A percentile compares a stretch with the other conserved stretches of the same genome.
These are phyloP conservation scores for Coprinopsis cinerea DNA, from an alignment of 768 basidiomycete genomes.

Conservation along the genomic window DNA sequence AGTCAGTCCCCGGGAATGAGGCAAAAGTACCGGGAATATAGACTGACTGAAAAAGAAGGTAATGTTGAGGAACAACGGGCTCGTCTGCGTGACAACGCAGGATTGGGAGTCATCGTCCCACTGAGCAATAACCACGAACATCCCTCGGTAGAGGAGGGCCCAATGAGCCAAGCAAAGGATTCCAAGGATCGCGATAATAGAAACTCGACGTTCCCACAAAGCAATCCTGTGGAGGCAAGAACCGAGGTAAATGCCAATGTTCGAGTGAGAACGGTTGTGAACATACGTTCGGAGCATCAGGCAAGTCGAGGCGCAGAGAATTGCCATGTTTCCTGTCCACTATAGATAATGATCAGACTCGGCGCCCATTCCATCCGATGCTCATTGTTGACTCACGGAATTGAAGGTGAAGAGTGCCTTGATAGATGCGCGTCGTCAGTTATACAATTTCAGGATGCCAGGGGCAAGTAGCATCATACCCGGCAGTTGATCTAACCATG, in stretches of 20 bases:
- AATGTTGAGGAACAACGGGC: conserved; percentile 51
- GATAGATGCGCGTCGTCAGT: background rate
- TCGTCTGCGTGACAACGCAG: conserved; percentile 50
- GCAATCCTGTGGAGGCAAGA: conserved; percentile 42
- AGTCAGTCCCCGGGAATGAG: background rate
- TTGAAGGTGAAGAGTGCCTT: conserved; percentile 66
- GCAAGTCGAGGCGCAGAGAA: conserved; percentile 60
- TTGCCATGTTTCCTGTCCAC: conserved; percentile 62
- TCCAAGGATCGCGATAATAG: conserved; percentile 45
- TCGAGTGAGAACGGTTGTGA: background rate
- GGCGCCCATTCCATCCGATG: background rate
- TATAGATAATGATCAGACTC: conserved; percentile 17
- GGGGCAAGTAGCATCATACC: conserved; percentile 28
- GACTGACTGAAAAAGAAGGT: conserved; percentile 70
- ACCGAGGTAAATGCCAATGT: background rate
- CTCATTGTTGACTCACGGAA: conserved; percentile 35
- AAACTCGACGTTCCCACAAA: conserved; percentile 57
- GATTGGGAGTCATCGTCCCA: conserved; percentile 36
- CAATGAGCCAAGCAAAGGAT: conserved; percentile 58
- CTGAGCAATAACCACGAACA: conserved; percentile 57
- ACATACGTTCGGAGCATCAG: conserved; percentile 66
- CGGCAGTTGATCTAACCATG: conserved; percentile 56
- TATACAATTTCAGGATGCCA: background rate
- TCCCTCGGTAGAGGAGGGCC: conserved; percentile 61
- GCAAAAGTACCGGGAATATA: background rate